Conservation (phyloP, 305 asterid genomes). For the Fraxinus velutina region DNA sequence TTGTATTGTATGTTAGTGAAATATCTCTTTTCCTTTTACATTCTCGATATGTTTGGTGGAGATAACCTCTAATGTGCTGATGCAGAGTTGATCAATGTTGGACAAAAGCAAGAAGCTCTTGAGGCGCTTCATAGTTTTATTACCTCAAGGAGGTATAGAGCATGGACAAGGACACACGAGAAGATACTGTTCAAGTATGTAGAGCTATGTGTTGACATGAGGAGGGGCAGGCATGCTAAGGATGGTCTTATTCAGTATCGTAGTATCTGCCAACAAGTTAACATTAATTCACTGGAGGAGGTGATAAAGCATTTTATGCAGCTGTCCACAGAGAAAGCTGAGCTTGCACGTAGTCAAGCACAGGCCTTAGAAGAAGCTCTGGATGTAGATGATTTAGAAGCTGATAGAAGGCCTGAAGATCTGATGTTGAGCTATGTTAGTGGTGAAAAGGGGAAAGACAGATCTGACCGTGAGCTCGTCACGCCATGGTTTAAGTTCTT, state of each 20-base stretch:
- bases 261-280: conserved; percentile 93
- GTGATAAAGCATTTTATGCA: conserved; percentile 98
- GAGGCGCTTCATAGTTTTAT: conserved; percentile 90
- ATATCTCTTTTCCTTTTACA: conserved; percentile 4
- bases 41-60: neutral
- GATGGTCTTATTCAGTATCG: conserved; percentile 98
- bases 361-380: conserved; percentile 87
- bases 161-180: conserved; percentile 93
- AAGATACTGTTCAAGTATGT: conserved; percentile 86
- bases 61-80: conserved; percentile 8
- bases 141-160: conserved; percentile 88
- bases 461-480: conserved; percentile 94
- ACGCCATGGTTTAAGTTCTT: conserved; percentile 99
- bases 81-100: conserved; percentile 95
- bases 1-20: neutral
- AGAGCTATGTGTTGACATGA: conserved; percentile 94
- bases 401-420: conserved; percentile 95
- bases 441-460: conserved; percentile 95
- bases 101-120: conserved; percentile 92
- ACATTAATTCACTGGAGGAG: conserved; percentile 83
- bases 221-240: conserved; percentile 94
- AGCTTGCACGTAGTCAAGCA: conserved; percentile 81
- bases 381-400: conserved; percentile 92
- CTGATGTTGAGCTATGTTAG: conserved; percentile 95
- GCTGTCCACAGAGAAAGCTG: conserved; percentile 86